Percentiles rank a stretch among this genome's conserved stretches.
Conservation (phyloP, 306 rosid species). For the Dalbergia cochinchinensis region DNA sequence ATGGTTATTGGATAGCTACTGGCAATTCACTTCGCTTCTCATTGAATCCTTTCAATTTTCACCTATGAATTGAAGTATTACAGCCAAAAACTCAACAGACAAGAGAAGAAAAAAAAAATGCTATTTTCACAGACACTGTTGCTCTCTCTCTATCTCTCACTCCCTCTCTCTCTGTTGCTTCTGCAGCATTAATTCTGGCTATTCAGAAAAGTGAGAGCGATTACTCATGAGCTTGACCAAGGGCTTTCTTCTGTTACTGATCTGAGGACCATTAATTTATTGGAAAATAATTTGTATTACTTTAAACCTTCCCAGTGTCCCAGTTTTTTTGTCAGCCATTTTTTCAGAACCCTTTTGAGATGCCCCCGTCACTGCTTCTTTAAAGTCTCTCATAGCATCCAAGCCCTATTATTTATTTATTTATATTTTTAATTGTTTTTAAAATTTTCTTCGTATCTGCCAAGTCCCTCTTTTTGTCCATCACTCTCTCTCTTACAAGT, state of each 20-base stretch:
- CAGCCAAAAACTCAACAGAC: no score
- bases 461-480: neutral
- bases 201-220: constrained; percentile 58
- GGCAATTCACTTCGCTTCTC: no score
- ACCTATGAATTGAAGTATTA: neutral
- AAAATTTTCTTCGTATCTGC: constrained; percentile 16
- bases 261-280: constrained; percentile 64
- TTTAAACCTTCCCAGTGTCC: neutral
- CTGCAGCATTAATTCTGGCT: constrained; percentile 30
- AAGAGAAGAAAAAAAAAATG: neutral
- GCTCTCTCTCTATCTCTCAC: neutral
- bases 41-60: neutral
- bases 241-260: constrained; percentile 50
- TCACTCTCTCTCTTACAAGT: constrained; percentile 2
- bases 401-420: no score
- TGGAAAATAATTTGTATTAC: constrained; percentile 41
- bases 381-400: neutral
- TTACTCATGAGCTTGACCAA: constrained; percentile 49
- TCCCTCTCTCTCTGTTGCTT: neutral
- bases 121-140: neutral
- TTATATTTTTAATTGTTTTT: neutral
- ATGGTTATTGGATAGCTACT: no score
- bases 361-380: constrained; percentile 47
- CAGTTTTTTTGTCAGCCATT: constrained; percentile 21
- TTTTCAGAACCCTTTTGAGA: constrained; percentile 47